Conservation (phyloP, 129 eudicot genomes). For the Artemisia annua region DNA sequence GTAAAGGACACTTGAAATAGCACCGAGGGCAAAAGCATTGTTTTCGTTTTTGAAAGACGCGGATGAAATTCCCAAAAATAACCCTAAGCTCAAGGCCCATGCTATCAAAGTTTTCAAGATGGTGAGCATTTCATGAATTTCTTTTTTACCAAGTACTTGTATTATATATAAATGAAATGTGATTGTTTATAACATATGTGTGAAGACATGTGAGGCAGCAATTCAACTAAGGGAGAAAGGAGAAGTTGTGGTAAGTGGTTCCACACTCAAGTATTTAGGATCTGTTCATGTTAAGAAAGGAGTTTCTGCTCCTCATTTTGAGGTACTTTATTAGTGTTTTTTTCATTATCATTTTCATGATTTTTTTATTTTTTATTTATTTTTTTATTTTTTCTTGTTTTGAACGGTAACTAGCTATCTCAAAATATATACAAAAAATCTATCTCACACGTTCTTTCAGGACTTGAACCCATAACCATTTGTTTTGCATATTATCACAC, state of each 20-base stretch:
- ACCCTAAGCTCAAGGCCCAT: constrained; percentile 74
- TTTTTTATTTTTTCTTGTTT: no score
- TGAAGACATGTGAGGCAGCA: constrained; percentile 67
- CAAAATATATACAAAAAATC: no score
- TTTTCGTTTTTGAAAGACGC: constrained; percentile 70
- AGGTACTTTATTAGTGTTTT: constrained; percentile 41
- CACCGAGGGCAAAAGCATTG: constrained; percentile 59
- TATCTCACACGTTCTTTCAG: no score
- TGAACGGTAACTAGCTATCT: no score
- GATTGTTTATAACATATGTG: no score
- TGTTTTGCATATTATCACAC: no score
- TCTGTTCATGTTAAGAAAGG: constrained; percentile 65
- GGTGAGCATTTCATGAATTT: constrained; percentile 35
- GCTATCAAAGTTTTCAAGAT: constrained; percentile 79
- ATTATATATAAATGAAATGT: neutral
- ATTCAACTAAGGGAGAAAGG: constrained; percentile 75
- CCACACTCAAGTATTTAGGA: constrained; percentile 65
- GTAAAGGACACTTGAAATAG: constrained; percentile 63
- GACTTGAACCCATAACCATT: no score
- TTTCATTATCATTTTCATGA: neutral
- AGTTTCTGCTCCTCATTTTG: constrained; percentile 57
- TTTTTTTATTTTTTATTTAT: no score
- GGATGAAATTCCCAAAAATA: constrained; percentile 60
- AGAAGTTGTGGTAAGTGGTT: constrained; percentile 55
- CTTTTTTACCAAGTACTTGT: neutral